Evolutionary conservation across 495 filamentous ascomycete genomes (phyloP).

Genomic region (Aspergillus hancockii): DNA sequence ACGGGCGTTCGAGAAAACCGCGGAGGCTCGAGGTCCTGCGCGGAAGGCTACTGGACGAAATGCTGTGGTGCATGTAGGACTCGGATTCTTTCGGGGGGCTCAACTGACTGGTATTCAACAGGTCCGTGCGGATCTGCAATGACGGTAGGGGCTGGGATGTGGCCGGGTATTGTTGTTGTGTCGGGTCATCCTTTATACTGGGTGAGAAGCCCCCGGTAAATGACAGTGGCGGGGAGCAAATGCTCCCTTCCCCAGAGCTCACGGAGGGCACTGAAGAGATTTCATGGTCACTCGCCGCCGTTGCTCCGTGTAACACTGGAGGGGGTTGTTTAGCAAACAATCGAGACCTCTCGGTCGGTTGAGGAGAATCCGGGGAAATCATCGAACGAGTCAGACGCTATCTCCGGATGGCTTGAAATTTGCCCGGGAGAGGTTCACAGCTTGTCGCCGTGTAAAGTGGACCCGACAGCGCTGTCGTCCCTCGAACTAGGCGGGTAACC

Average conservation of each 20-base stretch:
- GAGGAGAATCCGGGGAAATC: slow-evolving; percentile 23
- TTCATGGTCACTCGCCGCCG: slow-evolving; percentile 25
- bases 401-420: neutral
- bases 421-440: neutral
- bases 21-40: slow-evolving; percentile 53
- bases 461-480: neutral
- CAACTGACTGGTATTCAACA: slow-evolving; percentile 27
- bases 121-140: slow-evolving; percentile 46
- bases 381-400: slow-evolving; percentile 23
- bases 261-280: slow-evolving; percentile 12
- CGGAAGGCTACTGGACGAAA: slow-evolving; percentile 47
- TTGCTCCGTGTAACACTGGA: slow-evolving; percentile 23
- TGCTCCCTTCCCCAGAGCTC: slow-evolving; percentile 16
- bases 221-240: slow-evolving; percentile 11
- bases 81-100: slow-evolving; percentile 37
- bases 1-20: slow-evolving; percentile 40
- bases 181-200: slow-evolving; percentile 15
- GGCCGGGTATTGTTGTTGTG: slow-evolving; percentile 7
- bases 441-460: neutral
- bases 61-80: slow-evolving; percentile 36
- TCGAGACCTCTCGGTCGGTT: slow-evolving; percentile 31
- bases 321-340: slow-evolving; percentile 15
- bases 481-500: neutral
- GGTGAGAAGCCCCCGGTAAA: slow-evolving; percentile 5
- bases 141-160: slow-evolving; percentile 30